Percentiles rank a stretch among this genome's conserved stretches.
These are phyloP conservation scores for Salix brachista DNA, from an alignment of 345 rosid species.

Conservation along the genomic window DNA sequence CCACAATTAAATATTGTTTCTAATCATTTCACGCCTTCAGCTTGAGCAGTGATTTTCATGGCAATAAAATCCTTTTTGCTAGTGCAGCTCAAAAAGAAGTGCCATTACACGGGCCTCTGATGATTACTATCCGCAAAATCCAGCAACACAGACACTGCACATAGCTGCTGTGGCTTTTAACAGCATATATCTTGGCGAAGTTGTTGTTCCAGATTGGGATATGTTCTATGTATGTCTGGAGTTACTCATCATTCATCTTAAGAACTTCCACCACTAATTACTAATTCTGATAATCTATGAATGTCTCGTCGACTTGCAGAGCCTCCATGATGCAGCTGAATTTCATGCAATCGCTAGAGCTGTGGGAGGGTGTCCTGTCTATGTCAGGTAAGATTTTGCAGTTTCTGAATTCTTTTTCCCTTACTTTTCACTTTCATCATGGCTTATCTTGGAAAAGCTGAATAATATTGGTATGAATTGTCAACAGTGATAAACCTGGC, in stretches of 20 bases:
- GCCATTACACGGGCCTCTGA: conserved; percentile 50
- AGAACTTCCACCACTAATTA: too few species aligned
- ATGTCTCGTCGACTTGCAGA: conserved; percentile 27
- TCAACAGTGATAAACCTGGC: conserved; percentile 51
- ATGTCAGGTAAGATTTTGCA: conserved; percentile 35
- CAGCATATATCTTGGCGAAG: conserved; percentile 59
- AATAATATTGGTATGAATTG: too few species aligned
- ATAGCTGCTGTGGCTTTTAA: conserved; percentile 53
- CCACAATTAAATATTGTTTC: too few species aligned
- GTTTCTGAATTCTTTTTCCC: not conserved
- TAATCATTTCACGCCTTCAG: too few species aligned
- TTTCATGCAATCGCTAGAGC: conserved; percentile 56
- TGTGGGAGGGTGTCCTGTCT: conserved; percentile 55
- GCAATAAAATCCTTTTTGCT: not conserved
- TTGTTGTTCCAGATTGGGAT: conserved; percentile 59
- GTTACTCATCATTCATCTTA: too few species aligned
- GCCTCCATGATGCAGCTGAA: conserved; percentile 58
- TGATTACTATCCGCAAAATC: conserved; percentile 50
- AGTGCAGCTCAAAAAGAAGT: conserved; percentile 43
- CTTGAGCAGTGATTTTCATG: too few species aligned
- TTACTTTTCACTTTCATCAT: not conserved
- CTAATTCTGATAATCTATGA: too few species aligned
- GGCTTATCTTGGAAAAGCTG: too few species aligned
- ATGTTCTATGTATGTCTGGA: conserved; percentile 47
- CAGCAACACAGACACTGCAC: conserved; percentile 46